phyloP scores from a whole-genome alignment of 2,329 filamentous ascomycete species.

The Madurella fahalii region DNA sequence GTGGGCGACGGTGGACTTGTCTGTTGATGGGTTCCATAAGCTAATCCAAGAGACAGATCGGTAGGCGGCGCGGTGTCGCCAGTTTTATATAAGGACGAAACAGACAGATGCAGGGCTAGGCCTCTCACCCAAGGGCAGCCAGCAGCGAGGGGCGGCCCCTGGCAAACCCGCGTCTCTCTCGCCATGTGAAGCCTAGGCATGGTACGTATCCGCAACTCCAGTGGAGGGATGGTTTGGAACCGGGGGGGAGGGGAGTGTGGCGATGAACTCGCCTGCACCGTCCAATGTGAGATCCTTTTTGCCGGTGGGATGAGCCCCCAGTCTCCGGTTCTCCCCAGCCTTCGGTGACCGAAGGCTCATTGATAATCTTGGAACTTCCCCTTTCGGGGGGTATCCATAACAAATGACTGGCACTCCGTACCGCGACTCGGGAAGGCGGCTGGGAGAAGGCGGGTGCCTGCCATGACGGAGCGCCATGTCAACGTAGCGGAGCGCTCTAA shows the following conservation, averaged over 20 bases:
- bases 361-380: slow-evolving; percentile 37
- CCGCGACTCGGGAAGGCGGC: slow-evolving; percentile 18
- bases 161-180: neutral
- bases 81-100: neutral
- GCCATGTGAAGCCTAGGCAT: neutral
- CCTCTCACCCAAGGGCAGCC: neutral
- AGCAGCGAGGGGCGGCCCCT: neutral
- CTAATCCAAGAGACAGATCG: neutral
- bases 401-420: slow-evolving; percentile 17
- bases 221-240: neutral
- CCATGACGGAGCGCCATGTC: slow-evolving; percentile 17
- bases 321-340: slow-evolving; percentile 35
- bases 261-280: neutral
- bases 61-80: neutral
- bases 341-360: slow-evolving; percentile 45
- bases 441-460: slow-evolving; percentile 6
- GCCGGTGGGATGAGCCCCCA: slow-evolving; percentile 28
- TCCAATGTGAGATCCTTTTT: slow-evolving; percentile 26
- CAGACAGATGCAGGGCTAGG: neutral
- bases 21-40: slow-evolving; percentile 10
- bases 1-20: slow-evolving; percentile 16
- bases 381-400: slow-evolving; percentile 27
- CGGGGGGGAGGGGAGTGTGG: neutral
- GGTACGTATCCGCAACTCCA: neutral
- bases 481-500: slow-evolving; percentile 17